Percentiles rank a stretch among this genome's conserved stretches.
Conservation (phyloP, 2,329 filamentous ascomycete genomes). For the Lasiodiplodia theobromae region DNA sequence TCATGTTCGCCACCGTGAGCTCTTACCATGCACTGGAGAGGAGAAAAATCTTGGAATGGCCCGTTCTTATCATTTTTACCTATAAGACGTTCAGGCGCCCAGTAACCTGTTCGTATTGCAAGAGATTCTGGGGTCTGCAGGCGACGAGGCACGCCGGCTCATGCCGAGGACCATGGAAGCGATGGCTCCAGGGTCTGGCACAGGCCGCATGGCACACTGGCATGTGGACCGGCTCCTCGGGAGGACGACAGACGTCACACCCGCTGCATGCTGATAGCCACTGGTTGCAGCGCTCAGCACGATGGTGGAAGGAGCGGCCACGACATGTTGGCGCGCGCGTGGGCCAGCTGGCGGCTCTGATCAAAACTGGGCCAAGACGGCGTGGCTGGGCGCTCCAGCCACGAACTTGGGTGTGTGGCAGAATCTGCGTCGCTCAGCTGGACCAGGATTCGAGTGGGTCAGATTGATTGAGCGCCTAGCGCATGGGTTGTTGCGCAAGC, state of each 20-base stretch:
- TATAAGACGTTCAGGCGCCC: constrained; percentile 10
- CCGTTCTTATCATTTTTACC: not conserved
- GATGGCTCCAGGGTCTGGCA: not conserved
- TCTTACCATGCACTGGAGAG: not conserved
- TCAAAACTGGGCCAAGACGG: constrained; percentile 1
- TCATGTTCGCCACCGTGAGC: not conserved
- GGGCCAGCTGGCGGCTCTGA: not conserved
- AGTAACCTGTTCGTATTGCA: not conserved
- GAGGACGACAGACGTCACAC: not conserved
- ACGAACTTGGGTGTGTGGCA: not conserved
- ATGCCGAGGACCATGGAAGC: not conserved
- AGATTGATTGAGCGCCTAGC: constrained; percentile 16
- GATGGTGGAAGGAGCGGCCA: not conserved
- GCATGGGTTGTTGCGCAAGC: constrained; percentile 3
- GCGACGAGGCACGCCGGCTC: constrained; percentile 18
- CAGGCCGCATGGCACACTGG: not conserved
- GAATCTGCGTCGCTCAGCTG: constrained; percentile 19
- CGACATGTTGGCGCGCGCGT: not conserved
- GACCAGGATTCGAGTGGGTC: constrained; percentile 6
- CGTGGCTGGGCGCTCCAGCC: constrained; percentile 16
- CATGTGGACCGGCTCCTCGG: not conserved
- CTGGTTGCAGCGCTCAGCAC: not conserved
- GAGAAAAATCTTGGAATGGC: not conserved
- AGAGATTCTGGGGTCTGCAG: not conserved
- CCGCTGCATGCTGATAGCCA: not conserved